Percentiles rank a stretch among this genome's conserved stretches.
These are phyloP conservation scores for Cyclotella sp. DNA, from an alignment of 108 stramenopile genomes.

Conservation along the genomic window DNA sequence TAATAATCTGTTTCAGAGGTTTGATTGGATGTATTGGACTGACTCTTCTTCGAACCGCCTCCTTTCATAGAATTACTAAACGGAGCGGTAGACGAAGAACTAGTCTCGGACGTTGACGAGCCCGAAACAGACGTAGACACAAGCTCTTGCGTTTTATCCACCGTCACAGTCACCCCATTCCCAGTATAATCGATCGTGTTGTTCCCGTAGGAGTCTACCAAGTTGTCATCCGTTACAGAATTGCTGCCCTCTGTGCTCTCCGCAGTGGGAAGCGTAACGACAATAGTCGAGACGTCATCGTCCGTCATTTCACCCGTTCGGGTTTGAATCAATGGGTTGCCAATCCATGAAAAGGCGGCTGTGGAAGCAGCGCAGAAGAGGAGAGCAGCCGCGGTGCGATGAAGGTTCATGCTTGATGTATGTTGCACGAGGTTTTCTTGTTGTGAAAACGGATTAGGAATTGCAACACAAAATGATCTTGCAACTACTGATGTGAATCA, in stretches of 20 bases:
- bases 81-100: not conserved
- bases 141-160: not conserved
- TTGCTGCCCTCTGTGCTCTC: not conserved
- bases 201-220: not conserved
- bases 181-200: not conserved
- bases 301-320: not conserved
- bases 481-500: no score
- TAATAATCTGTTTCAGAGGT: not conserved
- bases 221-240: no score
- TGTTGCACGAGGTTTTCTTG: not conserved
- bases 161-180: not conserved
- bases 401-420: slow-evolving; percentile 2
- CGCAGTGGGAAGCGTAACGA: not conserved
- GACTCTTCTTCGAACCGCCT: not conserved
- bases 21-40: not conserved
- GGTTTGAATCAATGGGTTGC: not conserved
- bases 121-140: not conserved
- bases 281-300: not conserved
- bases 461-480: not conserved
- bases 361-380: not conserved
- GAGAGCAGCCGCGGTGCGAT: not conserved
- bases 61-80: not conserved
- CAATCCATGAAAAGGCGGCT: not conserved
- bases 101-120: not conserved
- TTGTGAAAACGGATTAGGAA: not conserved